These are phyloP conservation scores for Galerina sulciceps DNA, from an alignment of 768 basidiomycete species.

Conservation along the genomic window DNA sequence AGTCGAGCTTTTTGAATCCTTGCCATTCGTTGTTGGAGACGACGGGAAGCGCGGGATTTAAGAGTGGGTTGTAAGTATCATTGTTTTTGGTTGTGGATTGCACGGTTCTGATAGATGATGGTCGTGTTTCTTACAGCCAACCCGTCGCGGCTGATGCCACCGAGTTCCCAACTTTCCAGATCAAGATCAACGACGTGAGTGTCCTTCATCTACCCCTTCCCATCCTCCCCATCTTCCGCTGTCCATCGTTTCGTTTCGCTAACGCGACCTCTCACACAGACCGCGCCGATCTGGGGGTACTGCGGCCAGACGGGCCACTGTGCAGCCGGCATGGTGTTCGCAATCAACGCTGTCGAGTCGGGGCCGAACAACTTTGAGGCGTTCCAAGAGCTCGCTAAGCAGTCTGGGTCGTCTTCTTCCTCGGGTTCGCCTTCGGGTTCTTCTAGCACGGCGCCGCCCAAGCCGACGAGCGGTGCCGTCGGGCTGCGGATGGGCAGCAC, in stretches of 20 bases:
- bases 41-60: slow-evolving; percentile 35
- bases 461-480: too few relatives aligned
- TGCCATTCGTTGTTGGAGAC: slow-evolving; percentile 31
- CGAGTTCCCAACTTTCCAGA: slow-evolving; percentile 47
- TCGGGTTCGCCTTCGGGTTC: slow-evolving; percentile 12
- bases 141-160: slow-evolving; percentile 45
- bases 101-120: too few relatives aligned
- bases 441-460: neutral
- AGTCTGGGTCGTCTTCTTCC: slow-evolving; percentile 2
- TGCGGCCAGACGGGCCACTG: slow-evolving; percentile 60
- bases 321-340: slow-evolving; percentile 64
- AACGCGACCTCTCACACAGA: slow-evolving; percentile 24
- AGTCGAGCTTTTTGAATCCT: slow-evolving; percentile 43
- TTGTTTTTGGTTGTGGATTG: neutral
- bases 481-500: too few relatives aligned
- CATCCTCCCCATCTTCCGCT: neutral
- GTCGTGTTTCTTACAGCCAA: slow-evolving; percentile 33
- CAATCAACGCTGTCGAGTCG: slow-evolving; percentile 57
- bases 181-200: slow-evolving; percentile 51
- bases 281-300: slow-evolving; percentile 61
- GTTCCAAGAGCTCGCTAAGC: slow-evolving; percentile 41
- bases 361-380: slow-evolving; percentile 56
- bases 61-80: slow-evolving; percentile 47
- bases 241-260: neutral
- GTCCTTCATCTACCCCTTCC: too few relatives aligned